Conservation (phyloP, 1,284 basidiomycete species). For the Phaffia rhodozyma region DNA sequence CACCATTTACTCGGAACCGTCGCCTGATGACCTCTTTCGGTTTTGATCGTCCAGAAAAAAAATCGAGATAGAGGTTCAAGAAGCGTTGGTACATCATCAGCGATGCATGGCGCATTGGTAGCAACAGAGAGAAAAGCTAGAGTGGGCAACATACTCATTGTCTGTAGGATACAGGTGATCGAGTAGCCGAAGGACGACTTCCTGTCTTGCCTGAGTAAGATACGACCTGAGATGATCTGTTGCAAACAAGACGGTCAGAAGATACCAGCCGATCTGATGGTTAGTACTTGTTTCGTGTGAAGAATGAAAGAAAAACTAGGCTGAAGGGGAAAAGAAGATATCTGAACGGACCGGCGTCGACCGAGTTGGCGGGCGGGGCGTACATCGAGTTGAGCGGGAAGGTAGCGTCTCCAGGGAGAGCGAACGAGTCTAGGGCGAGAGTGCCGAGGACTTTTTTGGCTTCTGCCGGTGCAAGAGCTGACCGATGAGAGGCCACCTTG, state of each 20-base stretch:
- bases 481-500: constrained; percentile 51
- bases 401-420: constrained; percentile 89
- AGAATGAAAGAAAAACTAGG: background rate
- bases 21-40: constrained; percentile 23
- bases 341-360: constrained; percentile 63
- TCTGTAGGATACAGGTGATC: constrained; percentile 62
- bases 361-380: constrained; percentile 59
- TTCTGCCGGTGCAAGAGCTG: constrained; percentile 58
- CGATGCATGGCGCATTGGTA: background rate
- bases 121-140: background rate
- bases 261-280: background rate
- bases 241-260: background rate
- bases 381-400: constrained; percentile 92
- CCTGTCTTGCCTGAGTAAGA: constrained; percentile 82
- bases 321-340: background rate
- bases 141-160: constrained; percentile 21
- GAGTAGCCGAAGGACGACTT: constrained; percentile 71
- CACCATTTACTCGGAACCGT: constrained; percentile 95
- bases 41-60: background rate
- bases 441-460: constrained; percentile 81
- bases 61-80: constrained; percentile 23
- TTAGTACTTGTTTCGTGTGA: constrained; percentile 24
- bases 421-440: constrained; percentile 80
- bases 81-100: background rate
- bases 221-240: constrained; percentile 79